Conservation (phyloP, 2,329 filamentous ascomycete genomes). For the Fusarium equiseti region DNA sequence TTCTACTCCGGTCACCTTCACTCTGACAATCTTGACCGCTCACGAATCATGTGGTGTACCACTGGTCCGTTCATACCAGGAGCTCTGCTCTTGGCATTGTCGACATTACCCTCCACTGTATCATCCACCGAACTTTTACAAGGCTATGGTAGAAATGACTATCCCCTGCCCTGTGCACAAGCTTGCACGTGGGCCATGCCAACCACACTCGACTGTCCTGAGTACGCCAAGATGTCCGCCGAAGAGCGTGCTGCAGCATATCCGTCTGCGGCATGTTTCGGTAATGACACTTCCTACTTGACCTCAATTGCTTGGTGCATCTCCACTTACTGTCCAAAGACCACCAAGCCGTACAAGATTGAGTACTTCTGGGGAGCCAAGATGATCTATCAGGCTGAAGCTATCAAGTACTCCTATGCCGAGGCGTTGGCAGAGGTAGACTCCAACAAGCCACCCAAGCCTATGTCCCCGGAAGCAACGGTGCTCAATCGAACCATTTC, state of each 20-base stretch:
- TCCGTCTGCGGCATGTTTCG: slow-evolving; percentile 34
- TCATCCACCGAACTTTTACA: slow-evolving; percentile 25
- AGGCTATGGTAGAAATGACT: slow-evolving; percentile 36
- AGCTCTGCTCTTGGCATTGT: neutral
- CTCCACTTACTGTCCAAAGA: neutral
- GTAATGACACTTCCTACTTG: slow-evolving; percentile 29
- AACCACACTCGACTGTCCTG: slow-evolving; percentile 36
- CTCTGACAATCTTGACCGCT: neutral
- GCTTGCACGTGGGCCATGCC: slow-evolving; percentile 38
- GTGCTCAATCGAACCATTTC: slow-evolving; percentile 36
- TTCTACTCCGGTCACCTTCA: no score
- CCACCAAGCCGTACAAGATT: slow-evolving; percentile 14
- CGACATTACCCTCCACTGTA: neutral
- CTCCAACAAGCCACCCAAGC: slow-evolving; percentile 1
- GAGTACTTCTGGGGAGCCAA: slow-evolving; percentile 35
- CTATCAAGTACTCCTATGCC: slow-evolving; percentile 22
- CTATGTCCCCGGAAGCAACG: neutral
- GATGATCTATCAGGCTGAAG: slow-evolving; percentile 28
- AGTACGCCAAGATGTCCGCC: slow-evolving; percentile 34
- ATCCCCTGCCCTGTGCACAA: slow-evolving; percentile 18
- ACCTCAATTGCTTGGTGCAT: slow-evolving; percentile 44
- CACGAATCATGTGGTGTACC: slow-evolving; percentile 12
- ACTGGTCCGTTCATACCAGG: neutral
- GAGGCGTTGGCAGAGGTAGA: slow-evolving; percentile 34
- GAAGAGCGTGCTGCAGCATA: slow-evolving; percentile 28